A percentile compares a stretch with the other conserved stretches of the same genome.
Evolutionary conservation across 2,329 filamentous ascomycete species (phyloP).

Genomic region (Parastagonospora nodorum): DNA sequence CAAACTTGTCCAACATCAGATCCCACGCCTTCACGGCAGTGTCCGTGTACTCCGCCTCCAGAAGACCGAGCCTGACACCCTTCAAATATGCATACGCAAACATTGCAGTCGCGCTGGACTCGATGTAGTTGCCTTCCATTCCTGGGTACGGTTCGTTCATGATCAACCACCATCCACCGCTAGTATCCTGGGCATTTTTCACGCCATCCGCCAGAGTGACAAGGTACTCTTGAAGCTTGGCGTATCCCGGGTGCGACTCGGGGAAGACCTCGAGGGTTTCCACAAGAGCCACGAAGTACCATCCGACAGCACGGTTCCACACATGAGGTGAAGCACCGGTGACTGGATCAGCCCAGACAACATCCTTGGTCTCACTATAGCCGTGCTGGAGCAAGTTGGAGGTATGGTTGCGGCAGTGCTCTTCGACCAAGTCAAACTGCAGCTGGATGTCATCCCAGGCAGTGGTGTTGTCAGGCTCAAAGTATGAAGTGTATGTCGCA

Average conservation of each 20-base stretch:
- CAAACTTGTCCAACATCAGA: constrained; percentile 52
- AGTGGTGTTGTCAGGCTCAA: constrained; percentile 44
- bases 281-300: constrained; percentile 49
- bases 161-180: constrained; percentile 64
- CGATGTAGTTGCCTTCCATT: constrained; percentile 62
- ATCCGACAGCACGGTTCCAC: constrained; percentile 46
- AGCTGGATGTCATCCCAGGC: constrained; percentile 52
- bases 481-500: constrained; percentile 46
- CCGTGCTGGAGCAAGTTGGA: constrained; percentile 42
- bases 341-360: constrained; percentile 43
- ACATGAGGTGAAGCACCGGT: constrained; percentile 45
- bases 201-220: constrained; percentile 50
- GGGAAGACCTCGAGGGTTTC: constrained; percentile 57
- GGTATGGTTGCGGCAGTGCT: constrained; percentile 41
- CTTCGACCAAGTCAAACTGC: constrained; percentile 44
- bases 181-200: constrained; percentile 49
- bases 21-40: constrained; percentile 52
- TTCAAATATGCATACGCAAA: constrained; percentile 45
- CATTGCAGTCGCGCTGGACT: constrained; percentile 64
- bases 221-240: constrained; percentile 48
- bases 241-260: constrained; percentile 43
- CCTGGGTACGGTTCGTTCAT: constrained; percentile 56
- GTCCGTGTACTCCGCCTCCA: constrained; percentile 43
- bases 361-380: constrained; percentile 41
- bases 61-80: constrained; percentile 39